Conservation (phyloP, 441 rosid species). For the Bruguiera hainesii region DNA sequence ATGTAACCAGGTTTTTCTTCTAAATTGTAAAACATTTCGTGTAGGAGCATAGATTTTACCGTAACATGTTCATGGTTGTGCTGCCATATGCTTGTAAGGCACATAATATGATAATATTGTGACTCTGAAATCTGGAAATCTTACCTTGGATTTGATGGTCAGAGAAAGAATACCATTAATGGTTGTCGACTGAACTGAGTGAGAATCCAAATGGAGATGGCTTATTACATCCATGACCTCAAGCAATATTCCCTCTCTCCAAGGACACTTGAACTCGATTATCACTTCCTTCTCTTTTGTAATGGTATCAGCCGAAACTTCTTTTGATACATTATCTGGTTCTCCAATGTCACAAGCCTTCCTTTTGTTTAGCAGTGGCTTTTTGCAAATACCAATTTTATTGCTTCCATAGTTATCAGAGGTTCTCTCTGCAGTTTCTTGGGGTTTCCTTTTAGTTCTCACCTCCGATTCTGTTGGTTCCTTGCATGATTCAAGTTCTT, state of each 20-base stretch:
- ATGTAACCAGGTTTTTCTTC: background rate
- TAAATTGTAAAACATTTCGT: background rate
- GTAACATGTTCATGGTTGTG: too few species aligned
- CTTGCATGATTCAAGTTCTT: constrained; percentile 52
- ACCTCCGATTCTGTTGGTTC: constrained; percentile 37
- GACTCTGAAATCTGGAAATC: background rate
- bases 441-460: constrained; percentile 42
- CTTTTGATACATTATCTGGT: constrained; percentile 28
- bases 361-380: constrained; percentile 46
- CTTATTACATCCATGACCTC: constrained; percentile 67
- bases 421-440: constrained; percentile 53
- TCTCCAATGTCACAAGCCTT: constrained; percentile 44
- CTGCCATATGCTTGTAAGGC: background rate
- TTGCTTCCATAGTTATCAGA: constrained; percentile 49
- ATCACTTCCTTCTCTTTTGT: constrained; percentile 47
- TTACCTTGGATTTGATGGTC: constrained; percentile 73
- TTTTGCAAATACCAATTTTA: constrained; percentile 24
- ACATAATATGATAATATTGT: background rate
- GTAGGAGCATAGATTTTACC: background rate
- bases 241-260: constrained; percentile 80
- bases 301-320: constrained; percentile 37
- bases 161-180: constrained; percentile 58
- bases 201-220: constrained; percentile 66
- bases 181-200: constrained; percentile 70
- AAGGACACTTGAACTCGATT: constrained; percentile 68